A percentile compares a stretch with the other conserved stretches of the same genome.
Conservation (phyloP, 306 rosid genomes). For the Trifolium fragiferum region DNA sequence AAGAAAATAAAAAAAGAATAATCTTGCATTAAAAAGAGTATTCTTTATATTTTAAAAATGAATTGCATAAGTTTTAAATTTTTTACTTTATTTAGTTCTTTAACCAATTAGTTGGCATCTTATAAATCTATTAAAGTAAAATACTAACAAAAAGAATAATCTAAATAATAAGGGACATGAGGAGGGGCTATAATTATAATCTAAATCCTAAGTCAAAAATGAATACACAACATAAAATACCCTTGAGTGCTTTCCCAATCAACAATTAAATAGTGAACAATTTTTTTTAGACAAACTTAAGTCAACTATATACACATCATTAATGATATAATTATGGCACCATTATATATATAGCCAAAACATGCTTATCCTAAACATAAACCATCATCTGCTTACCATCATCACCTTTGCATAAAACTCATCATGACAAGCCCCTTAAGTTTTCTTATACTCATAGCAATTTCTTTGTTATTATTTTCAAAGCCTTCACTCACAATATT, state of each 20-base stretch:
- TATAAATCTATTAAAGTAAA: too few relatives aligned
- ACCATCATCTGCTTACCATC: conserved; percentile 17
- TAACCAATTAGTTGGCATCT: too few relatives aligned
- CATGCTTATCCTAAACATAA: conserved; percentile 36
- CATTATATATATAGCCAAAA: conserved; percentile 19
- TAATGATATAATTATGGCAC: conserved; percentile 7
- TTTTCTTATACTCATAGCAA: conserved; percentile 23
- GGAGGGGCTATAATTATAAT: too few relatives aligned
- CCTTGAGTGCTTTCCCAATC: conserved; percentile 12
- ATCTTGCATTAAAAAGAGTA: too few relatives aligned
- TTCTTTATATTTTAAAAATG: too few relatives aligned
- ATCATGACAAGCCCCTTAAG: conserved; percentile 37
- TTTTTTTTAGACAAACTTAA: neutral
- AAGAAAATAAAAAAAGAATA: too few relatives aligned
- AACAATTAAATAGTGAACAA: neutral
- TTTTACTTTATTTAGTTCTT: too few relatives aligned
- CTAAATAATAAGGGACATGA: too few relatives aligned
- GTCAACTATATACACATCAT: conserved; percentile 29
- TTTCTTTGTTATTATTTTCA: conserved; percentile 36
- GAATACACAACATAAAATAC: neutral
- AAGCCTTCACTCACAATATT: conserved; percentile 43
- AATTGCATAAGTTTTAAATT: too few relatives aligned
- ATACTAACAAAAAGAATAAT: too few relatives aligned
- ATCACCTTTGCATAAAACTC: conserved; percentile 2
- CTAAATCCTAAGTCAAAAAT: too few relatives aligned